Percentiles rank a stretch among this genome's conserved stretches.
phyloP scores from a whole-genome alignment of 106 monocot genomes.

The Amphibolis antarctica region DNA sequence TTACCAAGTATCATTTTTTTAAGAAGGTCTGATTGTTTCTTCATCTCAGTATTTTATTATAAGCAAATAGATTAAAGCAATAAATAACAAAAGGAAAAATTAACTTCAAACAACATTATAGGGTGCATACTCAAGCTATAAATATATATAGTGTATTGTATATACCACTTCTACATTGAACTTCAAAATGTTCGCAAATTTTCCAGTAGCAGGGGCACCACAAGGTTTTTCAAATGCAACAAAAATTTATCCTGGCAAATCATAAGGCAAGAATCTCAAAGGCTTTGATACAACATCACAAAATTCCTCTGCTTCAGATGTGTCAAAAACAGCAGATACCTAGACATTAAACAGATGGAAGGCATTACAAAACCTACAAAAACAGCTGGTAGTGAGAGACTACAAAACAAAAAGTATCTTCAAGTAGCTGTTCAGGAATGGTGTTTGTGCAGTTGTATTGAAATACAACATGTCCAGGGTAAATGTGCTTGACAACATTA shows the following conservation, averaged over 20 bases:
- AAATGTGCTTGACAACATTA: conserved; percentile 91
- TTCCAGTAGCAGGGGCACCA: conserved; percentile 61
- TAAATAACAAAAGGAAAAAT: not conserved
- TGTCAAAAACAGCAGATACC: conserved; percentile 86
- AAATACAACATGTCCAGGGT: conserved; percentile 63
- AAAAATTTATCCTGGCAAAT: conserved; percentile 78
- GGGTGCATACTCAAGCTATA: not conserved
- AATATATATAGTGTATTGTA: not conserved
- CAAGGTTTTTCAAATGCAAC: conserved; percentile 88
- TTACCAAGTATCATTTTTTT: too few relatives aligned
- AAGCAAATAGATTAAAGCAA: not conserved
- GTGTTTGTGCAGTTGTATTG: conserved; percentile 98
- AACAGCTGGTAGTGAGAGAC: not conserved
- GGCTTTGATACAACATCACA: conserved; percentile 58
- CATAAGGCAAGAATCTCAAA: conserved; percentile 65
- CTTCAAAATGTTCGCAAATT: conserved; percentile 82
- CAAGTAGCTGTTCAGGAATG: conserved; percentile 82
- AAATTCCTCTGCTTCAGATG: conserved; percentile 93
- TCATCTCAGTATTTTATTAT: too few relatives aligned
- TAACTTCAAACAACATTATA: too few relatives aligned
- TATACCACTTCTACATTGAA: conserved; percentile 92
- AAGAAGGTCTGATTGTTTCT: too few relatives aligned
- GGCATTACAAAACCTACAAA: not conserved
- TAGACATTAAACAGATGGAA: conserved; percentile 10
- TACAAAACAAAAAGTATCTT: conserved; percentile 24